Conservation (phyloP, 371 early-diverging fungal genomes). For the Apophysomyces trapeziformis region DNA sequence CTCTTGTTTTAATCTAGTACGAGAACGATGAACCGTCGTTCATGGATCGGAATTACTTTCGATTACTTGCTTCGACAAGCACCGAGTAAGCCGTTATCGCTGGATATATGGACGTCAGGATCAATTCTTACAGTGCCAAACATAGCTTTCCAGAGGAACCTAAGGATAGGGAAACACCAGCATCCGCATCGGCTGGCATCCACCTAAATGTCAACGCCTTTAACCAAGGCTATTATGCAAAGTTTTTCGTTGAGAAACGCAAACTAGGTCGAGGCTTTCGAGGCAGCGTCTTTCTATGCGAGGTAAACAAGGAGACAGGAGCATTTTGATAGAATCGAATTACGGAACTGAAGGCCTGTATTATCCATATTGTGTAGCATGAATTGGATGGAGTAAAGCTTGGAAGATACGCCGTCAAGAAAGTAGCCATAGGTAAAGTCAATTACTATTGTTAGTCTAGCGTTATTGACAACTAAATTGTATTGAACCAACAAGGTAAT, state of each 20-base stretch:
- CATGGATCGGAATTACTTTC: slow-evolving; percentile 73
- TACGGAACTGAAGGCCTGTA: not conserved
- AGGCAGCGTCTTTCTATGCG: slow-evolving; percentile 90
- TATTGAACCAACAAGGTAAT: slow-evolving; percentile 46
- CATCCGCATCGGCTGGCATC: not conserved
- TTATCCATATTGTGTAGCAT: slow-evolving; percentile 46
- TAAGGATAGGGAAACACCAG: not conserved
- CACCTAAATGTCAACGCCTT: slow-evolving; percentile 60
- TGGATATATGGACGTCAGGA: not conserved
- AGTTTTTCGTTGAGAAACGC: slow-evolving; percentile 87
- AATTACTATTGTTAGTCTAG: not conserved
- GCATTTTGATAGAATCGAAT: no score
- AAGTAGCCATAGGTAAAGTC: slow-evolving; percentile 79
- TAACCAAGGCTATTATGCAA: slow-evolving; percentile 93
- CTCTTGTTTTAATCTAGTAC: not conserved
- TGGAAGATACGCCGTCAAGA: slow-evolving; percentile 92
- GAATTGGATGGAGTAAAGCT: slow-evolving; percentile 81
- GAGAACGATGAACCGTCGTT: slow-evolving; percentile 42
- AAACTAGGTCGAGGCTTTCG: slow-evolving; percentile 91
- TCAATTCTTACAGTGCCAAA: not conserved
- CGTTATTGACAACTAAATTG: no score
- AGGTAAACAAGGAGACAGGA: slow-evolving; percentile 36
- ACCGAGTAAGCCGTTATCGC: slow-evolving; percentile 37
- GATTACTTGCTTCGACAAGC: slow-evolving; percentile 52
- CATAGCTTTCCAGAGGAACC: slow-evolving; percentile 11